phyloP scores from a whole-genome alignment of 2,329 filamentous ascomycete species.

The Talaromyces sp. region DNA sequence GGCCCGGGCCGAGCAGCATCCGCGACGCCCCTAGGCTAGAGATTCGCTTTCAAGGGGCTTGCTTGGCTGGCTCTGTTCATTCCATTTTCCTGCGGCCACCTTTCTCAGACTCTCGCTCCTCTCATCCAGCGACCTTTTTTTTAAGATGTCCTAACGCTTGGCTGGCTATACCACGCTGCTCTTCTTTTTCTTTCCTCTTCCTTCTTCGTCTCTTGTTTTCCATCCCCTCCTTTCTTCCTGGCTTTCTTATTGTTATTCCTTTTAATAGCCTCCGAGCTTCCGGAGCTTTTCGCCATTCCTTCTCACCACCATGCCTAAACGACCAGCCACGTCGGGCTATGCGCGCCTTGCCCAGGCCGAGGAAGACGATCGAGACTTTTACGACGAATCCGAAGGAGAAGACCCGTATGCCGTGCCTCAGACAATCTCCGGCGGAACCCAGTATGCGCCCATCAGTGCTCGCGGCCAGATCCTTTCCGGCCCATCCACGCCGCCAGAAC shows the following conservation, averaged over 20 bases:
- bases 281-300: conserved; percentile 1
- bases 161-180: not conserved
- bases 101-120: not conserved
- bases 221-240: not conserved
- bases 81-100: conserved; percentile 1
- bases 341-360: conserved; percentile 79
- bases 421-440: conserved; percentile 50
- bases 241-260: not conserved
- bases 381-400: conserved; percentile 63
- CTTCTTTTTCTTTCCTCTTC: not conserved
- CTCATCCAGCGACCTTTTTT: not conserved
- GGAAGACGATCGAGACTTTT: conserved; percentile 45
- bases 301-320: conserved; percentile 53
- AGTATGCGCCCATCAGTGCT: conserved; percentile 55
- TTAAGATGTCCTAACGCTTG: not conserved
- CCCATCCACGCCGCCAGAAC: conserved; percentile 32
- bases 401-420: conserved; percentile 49
- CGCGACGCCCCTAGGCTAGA: not conserved
- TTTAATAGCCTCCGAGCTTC: not conserved
- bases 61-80: not conserved
- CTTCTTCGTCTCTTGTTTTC: not conserved
- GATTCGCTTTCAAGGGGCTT: not conserved
- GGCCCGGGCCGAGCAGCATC: not conserved
- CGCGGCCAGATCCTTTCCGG: conserved; percentile 42
- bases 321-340: conserved; percentile 74